Evolutionary conservation across 23 red algal species (phyloP).

Genomic region (Gracilaria domingensis): DNA sequence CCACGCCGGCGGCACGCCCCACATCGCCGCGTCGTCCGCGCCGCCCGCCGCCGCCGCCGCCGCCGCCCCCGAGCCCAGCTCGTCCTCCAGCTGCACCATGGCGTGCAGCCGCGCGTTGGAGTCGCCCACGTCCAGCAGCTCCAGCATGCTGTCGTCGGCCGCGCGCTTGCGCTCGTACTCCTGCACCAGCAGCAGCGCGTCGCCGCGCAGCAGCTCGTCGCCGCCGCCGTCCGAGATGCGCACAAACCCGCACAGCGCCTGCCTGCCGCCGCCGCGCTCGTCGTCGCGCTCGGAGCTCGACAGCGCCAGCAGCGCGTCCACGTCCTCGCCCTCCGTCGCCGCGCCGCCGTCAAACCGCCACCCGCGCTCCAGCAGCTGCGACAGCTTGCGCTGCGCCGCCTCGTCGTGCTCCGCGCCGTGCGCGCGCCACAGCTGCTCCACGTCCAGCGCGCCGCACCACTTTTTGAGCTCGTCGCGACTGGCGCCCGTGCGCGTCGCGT

Average conservation of each 20-base stretch:
- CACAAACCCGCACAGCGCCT: not conserved
- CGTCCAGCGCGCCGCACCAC: not conserved
- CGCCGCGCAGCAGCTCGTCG: not conserved
- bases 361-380: not conserved
- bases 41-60: not conserved
- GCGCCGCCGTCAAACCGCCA: not conserved
- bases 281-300: not conserved
- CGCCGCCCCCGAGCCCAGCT: not conserved
- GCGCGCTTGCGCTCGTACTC: not conserved
- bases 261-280: not conserved
- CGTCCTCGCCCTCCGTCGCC: too few relatives aligned
- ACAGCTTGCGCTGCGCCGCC: too few relatives aligned
- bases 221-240: not conserved
- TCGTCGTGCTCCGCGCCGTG: not conserved
- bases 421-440: not conserved
- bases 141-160: not conserved
- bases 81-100: slow-evolving; percentile 2
- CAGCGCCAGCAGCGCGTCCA: too few relatives aligned
- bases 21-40: too few relatives aligned
- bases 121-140: not conserved
- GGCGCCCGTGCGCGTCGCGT: not conserved
- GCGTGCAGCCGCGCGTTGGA: slow-evolving; percentile 7
- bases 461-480: not conserved
- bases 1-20: not conserved
- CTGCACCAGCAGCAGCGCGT: slow-evolving; percentile 13